These are phyloP conservation scores for Drechmeria coniospora DNA, from an alignment of 2,329 filamentous ascomycete genomes.

Conservation along the genomic window DNA sequence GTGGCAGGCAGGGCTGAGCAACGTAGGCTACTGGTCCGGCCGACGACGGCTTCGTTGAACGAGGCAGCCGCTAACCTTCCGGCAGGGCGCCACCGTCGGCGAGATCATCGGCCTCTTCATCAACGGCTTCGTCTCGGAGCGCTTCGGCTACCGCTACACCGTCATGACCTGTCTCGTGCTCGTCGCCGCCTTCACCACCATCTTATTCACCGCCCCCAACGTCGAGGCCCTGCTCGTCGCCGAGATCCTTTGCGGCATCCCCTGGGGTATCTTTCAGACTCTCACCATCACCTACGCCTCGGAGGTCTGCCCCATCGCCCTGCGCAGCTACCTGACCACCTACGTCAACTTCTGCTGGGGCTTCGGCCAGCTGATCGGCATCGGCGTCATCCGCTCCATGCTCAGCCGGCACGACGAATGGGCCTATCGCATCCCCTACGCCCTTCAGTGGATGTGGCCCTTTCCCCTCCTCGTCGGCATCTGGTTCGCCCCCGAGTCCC, in stretches of 20 bases:
- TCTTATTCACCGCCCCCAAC: constrained; percentile 50
- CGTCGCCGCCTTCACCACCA: constrained; percentile 41
- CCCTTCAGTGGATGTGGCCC: constrained; percentile 67
- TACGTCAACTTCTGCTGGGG: constrained; percentile 70
- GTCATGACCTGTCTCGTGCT: constrained; percentile 41
- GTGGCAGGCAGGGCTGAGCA: constrained; percentile 48
- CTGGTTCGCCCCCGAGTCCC: constrained; percentile 53
- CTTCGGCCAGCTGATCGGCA: constrained; percentile 57
- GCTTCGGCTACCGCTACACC: constrained; percentile 52
- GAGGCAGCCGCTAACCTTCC: not conserved
- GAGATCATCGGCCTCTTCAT: constrained; percentile 52
- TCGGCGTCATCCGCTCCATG: constrained; percentile 58
- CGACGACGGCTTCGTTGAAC: not conserved
- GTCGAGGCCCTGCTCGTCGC: constrained; percentile 42
- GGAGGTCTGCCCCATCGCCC: constrained; percentile 57
- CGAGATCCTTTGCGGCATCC: constrained; percentile 48
- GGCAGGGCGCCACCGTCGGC: constrained; percentile 22
- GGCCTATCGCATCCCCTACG: constrained; percentile 57
- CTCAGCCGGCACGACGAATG: constrained; percentile 49
- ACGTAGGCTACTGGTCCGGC: constrained; percentile 14
- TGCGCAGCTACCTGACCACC: constrained; percentile 57
- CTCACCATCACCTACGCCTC: constrained; percentile 51
- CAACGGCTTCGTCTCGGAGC: constrained; percentile 50
- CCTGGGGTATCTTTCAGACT: constrained; percentile 44
- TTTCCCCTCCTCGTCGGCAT: constrained; percentile 50